Evolutionary conservation across 2,329 filamentous ascomycete species (phyloP), one percentile per base, ranked within the genome.

Genomic region (Ceratocystis cubensis): DNA sequence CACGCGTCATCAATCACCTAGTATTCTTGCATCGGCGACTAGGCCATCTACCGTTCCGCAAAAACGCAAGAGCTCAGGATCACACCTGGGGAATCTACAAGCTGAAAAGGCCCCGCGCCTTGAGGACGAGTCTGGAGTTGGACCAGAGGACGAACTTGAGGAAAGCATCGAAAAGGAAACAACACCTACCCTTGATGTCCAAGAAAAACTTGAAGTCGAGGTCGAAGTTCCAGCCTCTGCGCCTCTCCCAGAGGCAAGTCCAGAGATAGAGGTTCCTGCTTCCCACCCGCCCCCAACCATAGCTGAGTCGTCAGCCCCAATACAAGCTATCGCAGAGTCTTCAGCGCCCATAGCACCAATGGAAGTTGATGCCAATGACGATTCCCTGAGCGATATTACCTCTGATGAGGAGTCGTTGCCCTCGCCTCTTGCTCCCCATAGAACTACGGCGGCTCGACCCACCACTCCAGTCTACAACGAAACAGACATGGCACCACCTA

Each of bases 41-140:
- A 63, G 33, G 10, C 10, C 61, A 22, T 30, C 15, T 22, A 53
- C 50, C 65, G 67, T 65, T 65, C 69, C 57, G 68, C 70, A 79
- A 63, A 86, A 86, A 72, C 78, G 84, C 53, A 86, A 86, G 72
- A 84, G 80, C 20, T 75, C 77, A 1, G 80, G 81, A 68, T 73
- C 72, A 5, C 75, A 78, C 20, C 73, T 76, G 33, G 74, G 71
- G 56, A 75, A 73, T 28, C 75, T 72, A 67, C 75, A 71, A 68
- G 78, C 72, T 61, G 77, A 72, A 68, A 79, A 75, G 71, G 70
- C 70, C 33, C 73, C 70, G 57, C 75, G 74, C 7, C 69, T 74
- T 17, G 72, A 71, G 69, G 71, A 73, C 10, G 72, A 71, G 67
- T 70, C n/a, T 28, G 70, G 69, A 17, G 13, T 68, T 2, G 69